Base-by-base conservation (phyloP, 2,329 filamentous ascomycete species). In the Blastomyces gilchristii region DNA sequence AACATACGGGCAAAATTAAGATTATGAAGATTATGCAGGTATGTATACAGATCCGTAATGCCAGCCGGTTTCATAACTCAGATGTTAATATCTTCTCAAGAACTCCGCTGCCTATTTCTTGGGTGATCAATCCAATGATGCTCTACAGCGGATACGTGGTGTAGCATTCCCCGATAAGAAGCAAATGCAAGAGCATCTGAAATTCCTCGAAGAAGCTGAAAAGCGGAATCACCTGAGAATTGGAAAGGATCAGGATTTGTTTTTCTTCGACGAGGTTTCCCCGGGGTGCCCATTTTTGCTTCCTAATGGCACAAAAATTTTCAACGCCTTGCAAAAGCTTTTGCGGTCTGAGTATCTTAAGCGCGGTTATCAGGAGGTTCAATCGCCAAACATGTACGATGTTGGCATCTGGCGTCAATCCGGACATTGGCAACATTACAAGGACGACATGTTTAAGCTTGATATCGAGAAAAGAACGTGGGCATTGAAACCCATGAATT, bases 141-240 rank as follows among this genome's bases (percentile, higher is more conserved):
- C 92, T 37, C 83, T 99, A 56, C 94, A 99, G 78, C 88, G 94
- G 72, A 95, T 99, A 70, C 96, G 97, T 71, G 94, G 94, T 77
- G 88, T 99, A 63, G 95, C 91, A 6, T 99, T 91, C 85, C 93
- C 93, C 3, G 91, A 96, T 77, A 97, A 99, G 84, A 96, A 96
- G 79, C 84, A 86, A 71, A 90, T 99, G 79, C 86, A 89, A 57
- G 91, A 95, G 71, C 91, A 97, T 80, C 87, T 96, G 79, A 91
- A 93, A 72, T 95, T 96, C 78, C 83, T 99, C 39, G 93, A 96
- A 71, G 94, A 99, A 78, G 94, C 94, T n/a, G 93, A 94, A 65
- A 96, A 96, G 82, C 88, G 94, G 67, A 94, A 97, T 72, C 94
- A 99, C 74, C 84, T 93, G 68, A 91, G 90, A 78, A 92, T 99